Conservation (phyloP, 331 rosid species). For the Malus hybrid region DNA sequence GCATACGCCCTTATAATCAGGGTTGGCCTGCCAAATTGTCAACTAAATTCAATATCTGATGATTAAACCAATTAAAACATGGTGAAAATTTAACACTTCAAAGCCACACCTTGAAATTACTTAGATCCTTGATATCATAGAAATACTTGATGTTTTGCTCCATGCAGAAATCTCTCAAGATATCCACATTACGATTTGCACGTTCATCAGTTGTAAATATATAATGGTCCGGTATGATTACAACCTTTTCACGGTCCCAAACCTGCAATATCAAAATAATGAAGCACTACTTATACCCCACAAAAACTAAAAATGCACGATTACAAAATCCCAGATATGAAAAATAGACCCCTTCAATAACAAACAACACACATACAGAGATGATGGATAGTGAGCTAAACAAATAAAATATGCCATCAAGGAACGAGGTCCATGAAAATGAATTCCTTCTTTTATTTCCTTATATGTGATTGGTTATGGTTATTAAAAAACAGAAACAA, state of each 20-base stretch:
- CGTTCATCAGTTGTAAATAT: slow-evolving; percentile 91
- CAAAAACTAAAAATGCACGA: not conserved
- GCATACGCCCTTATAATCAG: slow-evolving; percentile 97
- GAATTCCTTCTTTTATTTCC: not conserved
- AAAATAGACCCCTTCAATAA: not conserved
- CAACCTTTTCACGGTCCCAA: slow-evolving; percentile 91
- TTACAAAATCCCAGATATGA: not conserved
- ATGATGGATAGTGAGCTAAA: not conserved
- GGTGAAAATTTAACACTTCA: not conserved
- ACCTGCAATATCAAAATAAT: slow-evolving; percentile 45
- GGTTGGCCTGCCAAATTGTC: slow-evolving; percentile 67
- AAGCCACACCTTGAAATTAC: slow-evolving; percentile 72
- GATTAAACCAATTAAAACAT: slow-evolving; percentile 2
- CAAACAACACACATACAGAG: not conserved
- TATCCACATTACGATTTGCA: slow-evolving; percentile 93
- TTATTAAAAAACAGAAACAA: not conserved
- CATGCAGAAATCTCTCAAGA: slow-evolving; percentile 77
- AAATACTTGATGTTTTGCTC: slow-evolving; percentile 94
- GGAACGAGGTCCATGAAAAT: not conserved
- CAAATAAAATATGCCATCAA: not conserved
- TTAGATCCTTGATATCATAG: slow-evolving; percentile 84
- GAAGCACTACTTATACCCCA: not conserved
- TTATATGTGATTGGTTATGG: not conserved
- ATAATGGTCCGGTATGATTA: slow-evolving; percentile 91
- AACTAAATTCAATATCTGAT: slow-evolving; percentile 2